Evolutionary conservation across 805 yeast species (phyloP).

Genomic region (Barnettozyma pratensis): DNA sequence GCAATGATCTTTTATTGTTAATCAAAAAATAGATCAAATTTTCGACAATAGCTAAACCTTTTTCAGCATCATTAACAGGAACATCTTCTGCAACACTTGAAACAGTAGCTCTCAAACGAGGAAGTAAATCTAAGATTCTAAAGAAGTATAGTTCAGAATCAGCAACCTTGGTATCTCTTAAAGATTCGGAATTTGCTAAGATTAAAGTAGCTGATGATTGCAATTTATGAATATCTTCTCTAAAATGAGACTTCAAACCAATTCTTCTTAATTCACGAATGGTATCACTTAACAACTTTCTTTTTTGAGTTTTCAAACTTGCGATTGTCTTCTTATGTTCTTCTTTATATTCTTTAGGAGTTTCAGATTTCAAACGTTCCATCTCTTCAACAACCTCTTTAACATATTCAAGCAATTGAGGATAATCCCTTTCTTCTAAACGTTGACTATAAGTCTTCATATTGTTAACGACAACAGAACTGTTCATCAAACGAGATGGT

Average conservation of each 20-base stretch:
- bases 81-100: conserved; percentile 63
- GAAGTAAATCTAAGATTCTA: conserved; percentile 72
- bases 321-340: conserved; percentile 70
- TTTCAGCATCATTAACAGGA: conserved; percentile 67
- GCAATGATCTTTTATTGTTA: conserved; percentile 45
- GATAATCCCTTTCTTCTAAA: conserved; percentile 32
- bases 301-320: conserved; percentile 75
- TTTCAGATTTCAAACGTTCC: conserved; percentile 62
- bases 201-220: conserved; percentile 62
- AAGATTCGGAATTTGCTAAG: conserved; percentile 47
- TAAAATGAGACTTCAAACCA: conserved; percentile 67
- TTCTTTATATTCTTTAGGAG: conserved; percentile 67
- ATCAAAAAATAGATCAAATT: conserved; percentile 58
- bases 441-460: conserved; percentile 44
- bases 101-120: conserved; percentile 66
- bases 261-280: conserved; percentile 67
- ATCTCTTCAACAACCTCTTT: conserved; percentile 50
- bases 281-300: conserved; percentile 70
- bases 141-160: conserved; percentile 54
- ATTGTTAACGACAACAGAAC: conserved; percentile 44
- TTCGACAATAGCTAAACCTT: conserved; percentile 73
- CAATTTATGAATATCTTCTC: conserved; percentile 57
- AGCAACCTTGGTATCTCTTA: conserved; percentile 34
- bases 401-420: conserved; percentile 51
- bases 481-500: conserved; percentile 50